Evolutionary conservation across 495 filamentous ascomycete species (phyloP).

Genomic region (Bombardia bombarda): DNA sequence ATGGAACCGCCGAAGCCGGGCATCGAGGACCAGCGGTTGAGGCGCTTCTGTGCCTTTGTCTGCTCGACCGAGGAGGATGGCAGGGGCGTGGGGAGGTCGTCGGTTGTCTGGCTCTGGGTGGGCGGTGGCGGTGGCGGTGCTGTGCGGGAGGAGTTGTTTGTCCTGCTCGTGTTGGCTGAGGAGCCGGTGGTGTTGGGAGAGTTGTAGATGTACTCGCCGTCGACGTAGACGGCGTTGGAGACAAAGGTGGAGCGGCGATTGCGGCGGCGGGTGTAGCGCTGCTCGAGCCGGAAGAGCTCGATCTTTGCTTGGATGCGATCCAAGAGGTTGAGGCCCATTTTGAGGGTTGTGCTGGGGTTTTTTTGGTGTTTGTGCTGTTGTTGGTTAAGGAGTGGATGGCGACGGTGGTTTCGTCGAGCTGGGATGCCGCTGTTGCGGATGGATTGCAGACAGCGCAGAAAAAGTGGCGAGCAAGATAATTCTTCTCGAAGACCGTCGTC

Average conservation of each 20-base stretch:
- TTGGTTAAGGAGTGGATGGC: too few relatives aligned
- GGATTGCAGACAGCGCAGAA: not conserved
- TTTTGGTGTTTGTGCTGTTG: not conserved
- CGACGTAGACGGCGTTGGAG: conserved; percentile 78
- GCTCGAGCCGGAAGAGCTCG: conserved; percentile 87
- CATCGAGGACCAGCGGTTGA: conserved; percentile 40
- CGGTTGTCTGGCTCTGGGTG: not conserved
- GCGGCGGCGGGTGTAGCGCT: conserved; percentile 81
- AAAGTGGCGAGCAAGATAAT: not conserved
- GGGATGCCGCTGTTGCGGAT: not conserved
- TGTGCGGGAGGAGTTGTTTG: conserved; percentile 11
- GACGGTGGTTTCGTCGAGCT: too few relatives aligned
- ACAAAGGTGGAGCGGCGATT: conserved; percentile 76
- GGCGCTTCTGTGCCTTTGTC: conserved; percentile 23
- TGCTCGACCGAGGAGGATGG: not conserved
- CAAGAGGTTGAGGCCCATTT: conserved; percentile 35
- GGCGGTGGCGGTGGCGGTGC: too few relatives aligned
- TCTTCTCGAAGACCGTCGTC: not conserved
- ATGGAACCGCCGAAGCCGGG: conserved; percentile 31
- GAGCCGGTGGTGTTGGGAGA: conserved; percentile 43
- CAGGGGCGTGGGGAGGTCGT: not conserved
- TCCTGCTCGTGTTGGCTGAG: conserved; percentile 30
- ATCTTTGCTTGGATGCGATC: conserved; percentile 53
- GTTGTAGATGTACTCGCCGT: conserved; percentile 82
- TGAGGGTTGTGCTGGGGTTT: conserved; percentile 1